Evolutionary conservation across 805 yeast species (phyloP), one percentile per base, ranked within the genome.

Genomic region (Myxozyma nipponensis): DNA sequence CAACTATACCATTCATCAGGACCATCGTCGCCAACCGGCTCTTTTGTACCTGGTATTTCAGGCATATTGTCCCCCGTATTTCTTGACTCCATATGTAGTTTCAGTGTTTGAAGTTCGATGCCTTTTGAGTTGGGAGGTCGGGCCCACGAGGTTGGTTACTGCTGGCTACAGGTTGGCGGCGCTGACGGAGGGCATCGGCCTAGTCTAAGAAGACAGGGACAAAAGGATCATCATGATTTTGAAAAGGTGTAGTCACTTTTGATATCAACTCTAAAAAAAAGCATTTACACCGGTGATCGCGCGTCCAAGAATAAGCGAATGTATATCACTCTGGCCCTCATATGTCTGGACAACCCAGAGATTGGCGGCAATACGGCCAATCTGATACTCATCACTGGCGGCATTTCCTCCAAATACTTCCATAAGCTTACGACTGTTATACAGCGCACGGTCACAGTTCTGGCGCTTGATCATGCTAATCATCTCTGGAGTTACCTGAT

Each of bases 401-500:
- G 69, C 76, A 43, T 72, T 72, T n/a, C 76, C 76, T 5, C 75
- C 75, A 52, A 72, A 71, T 18, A 72, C 63, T 55, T 72, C 75
- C 75, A 70, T 70, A 36, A 72, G 60, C 62, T 52, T 59, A 22
- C 76, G 61, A 17, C 72, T 41, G 48, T 67, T 63, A 26, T 56
- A 63, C 26, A 72, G 63, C 15, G 76, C 72, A 4, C 72, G 63
- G 53, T 72, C 76, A 44, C 72, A 69, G 64, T 72, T 72, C 44
- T 71, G 74, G 32, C 74, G 64, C 61, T 72, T 72, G 57, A 72
- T 67, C 69, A 72, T 62, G 41, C 68, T 62, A 57, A 72, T 72
- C 74, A 69, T 67, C 51, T 69, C 74, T n/a, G 75, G 76, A 18
- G 72, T 58, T 22, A 61, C 65, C 22, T 57, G 44, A 23, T 68